Conservation (phyloP, 2,329 filamentous ascomycete species). For the Aspergillus unguis region DNA sequence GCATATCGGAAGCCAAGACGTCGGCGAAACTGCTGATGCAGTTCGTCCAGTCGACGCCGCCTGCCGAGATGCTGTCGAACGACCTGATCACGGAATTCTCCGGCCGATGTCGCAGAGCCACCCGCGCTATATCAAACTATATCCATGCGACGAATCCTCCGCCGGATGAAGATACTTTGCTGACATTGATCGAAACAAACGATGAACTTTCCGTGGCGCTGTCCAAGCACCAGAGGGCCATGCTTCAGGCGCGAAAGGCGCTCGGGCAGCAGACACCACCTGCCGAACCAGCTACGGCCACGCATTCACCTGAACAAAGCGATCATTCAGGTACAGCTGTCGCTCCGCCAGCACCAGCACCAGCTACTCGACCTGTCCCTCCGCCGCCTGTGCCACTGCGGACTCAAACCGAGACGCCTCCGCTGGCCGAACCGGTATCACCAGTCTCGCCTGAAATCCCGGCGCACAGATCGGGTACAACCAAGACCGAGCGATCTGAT, state of each 20-base stretch:
- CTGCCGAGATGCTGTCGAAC: conserved; percentile 70
- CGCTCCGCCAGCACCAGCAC: background rate
- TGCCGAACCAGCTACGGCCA: conserved; percentile 16
- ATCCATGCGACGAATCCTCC: conserved; percentile 74
- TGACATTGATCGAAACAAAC: conserved; percentile 89
- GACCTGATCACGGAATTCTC: conserved; percentile 93
- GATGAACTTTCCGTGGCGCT: conserved; percentile 81
- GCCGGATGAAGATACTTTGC: conserved; percentile 91
- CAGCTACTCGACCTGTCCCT: conserved; percentile 15
- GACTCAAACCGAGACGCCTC: conserved; percentile 7
- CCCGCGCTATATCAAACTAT: conserved; percentile 77
- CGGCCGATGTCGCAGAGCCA: conserved; percentile 77
- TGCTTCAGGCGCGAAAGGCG: conserved; percentile 57
- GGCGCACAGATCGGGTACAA: conserved; percentile 1
- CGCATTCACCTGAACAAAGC: conserved; percentile 18
- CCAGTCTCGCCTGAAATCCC: conserved; percentile 15
- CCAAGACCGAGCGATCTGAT: conserved; percentile 5
- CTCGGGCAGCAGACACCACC: conserved; percentile 14
- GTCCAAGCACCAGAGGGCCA: conserved; percentile 77
- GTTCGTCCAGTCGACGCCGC: conserved; percentile 79
- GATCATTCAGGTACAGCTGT: conserved; percentile 17
- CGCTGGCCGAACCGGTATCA: conserved; percentile 1
- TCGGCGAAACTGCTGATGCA: conserved; percentile 91
- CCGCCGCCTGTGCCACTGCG: conserved; percentile 17
- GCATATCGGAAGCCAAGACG: conserved; percentile 85